These are phyloP conservation scores for Corniculantispora saksenae DNA, from an alignment of 2,329 filamentous ascomycete species.

Conservation along the genomic window DNA sequence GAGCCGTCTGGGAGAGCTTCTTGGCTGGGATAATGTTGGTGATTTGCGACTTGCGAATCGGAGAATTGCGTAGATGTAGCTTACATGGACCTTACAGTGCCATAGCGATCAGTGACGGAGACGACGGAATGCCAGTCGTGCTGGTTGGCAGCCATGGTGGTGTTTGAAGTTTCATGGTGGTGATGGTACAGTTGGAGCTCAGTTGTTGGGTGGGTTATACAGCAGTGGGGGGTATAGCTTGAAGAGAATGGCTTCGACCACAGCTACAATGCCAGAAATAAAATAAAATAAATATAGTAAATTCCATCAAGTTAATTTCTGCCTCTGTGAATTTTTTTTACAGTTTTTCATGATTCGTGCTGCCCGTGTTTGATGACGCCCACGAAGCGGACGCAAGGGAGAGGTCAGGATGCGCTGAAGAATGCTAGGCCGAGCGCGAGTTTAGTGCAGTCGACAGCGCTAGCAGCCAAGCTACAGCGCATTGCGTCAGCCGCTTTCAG, in stretches of 20 bases:
- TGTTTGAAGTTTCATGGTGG: not conserved
- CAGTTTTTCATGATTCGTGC: too few relatives aligned
- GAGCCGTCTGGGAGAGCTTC: slow-evolving; percentile 31
- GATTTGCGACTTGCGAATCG: slow-evolving; percentile 5
- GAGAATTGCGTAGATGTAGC: not conserved
- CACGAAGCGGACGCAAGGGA: too few relatives aligned
- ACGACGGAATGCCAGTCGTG: slow-evolving; percentile 16
- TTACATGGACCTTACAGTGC: slow-evolving; percentile 29
- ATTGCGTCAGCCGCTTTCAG: not conserved
- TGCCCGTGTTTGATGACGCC: not conserved
- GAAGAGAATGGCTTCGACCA: not conserved
- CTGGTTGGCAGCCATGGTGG: slow-evolving; percentile 9
- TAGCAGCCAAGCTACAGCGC: not conserved
- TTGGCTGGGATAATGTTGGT: slow-evolving; percentile 28
- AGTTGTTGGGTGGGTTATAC: not conserved
- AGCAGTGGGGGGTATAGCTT: not conserved
- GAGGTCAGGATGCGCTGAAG: not conserved
- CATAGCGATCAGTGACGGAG: slow-evolving; percentile 16
- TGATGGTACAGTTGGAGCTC: not conserved
- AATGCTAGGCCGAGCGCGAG: not conserved
- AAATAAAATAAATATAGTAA: not conserved
- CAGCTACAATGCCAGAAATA: too few relatives aligned
- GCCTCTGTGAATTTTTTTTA: too few relatives aligned
- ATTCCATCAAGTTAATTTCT: too few relatives aligned
- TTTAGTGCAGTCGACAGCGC: not conserved